These are phyloP conservation scores for Fonsecaea nubica DNA, from an alignment of 2,329 filamentous ascomycete genomes.

Conservation along the genomic window DNA sequence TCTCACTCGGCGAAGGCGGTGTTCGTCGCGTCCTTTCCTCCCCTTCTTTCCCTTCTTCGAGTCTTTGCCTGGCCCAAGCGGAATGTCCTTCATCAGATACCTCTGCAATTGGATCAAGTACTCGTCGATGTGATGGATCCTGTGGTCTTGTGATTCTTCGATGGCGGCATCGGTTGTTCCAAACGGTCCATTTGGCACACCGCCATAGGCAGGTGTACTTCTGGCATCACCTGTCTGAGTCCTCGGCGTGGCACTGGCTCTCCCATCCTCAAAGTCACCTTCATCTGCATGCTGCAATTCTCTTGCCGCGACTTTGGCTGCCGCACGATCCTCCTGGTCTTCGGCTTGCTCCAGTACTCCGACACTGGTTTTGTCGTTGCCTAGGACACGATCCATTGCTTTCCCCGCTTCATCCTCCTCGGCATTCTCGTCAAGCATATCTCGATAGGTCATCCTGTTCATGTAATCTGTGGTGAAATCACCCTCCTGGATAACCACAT, in stretches of 20 bases:
- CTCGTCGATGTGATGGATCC: constrained; percentile 71
- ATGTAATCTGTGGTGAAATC: constrained; percentile 98
- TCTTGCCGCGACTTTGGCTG: constrained; percentile 84
- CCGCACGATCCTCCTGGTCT: constrained; percentile 87
- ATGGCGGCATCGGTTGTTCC: constrained; percentile 41
- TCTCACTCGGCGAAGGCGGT: constrained; percentile 47
- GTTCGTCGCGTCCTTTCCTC: constrained; percentile 55
- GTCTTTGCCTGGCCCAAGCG: constrained; percentile 55
- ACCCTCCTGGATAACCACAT: constrained; percentile 97
- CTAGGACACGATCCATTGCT: constrained; percentile 85
- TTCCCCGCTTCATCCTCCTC: constrained; percentile 72
- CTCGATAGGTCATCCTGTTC: constrained; percentile 73
- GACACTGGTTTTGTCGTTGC: constrained; percentile 59
- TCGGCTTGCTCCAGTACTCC: constrained; percentile 86
- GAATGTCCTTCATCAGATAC: constrained; percentile 59
- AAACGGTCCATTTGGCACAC: constrained; percentile 31
- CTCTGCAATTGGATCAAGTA: constrained; percentile 76
- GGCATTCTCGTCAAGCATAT: constrained; percentile 63
- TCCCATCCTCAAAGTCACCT: constrained; percentile 77
- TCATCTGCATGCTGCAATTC: constrained; percentile 85
- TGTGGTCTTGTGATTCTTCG: constrained; percentile 50
- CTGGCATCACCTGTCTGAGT: constrained; percentile 41
- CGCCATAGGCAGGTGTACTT: constrained; percentile 16
- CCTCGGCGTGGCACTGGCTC: constrained; percentile 43
- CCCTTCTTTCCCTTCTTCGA: constrained; percentile 54